Evolutionary conservation across 2,329 filamentous ascomycete species (phyloP), one percentile per base, ranked within the genome.

Genomic region (Podosphaera fusca): DNA sequence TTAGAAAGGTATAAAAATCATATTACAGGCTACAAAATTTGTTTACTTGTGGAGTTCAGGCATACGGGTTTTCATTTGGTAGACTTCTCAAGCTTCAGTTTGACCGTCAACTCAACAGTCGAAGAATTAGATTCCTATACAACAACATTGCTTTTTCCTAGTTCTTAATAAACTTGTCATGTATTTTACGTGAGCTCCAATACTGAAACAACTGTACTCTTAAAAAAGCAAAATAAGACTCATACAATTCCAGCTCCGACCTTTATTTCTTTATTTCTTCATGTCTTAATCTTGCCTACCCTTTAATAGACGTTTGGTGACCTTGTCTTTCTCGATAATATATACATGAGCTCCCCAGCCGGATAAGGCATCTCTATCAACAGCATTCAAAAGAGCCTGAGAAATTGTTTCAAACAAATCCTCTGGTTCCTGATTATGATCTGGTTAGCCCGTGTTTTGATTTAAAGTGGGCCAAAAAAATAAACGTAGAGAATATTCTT

Each of bases 251-350:
- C 21, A 21, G 21, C 21, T 21, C 21, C 21, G 21, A 21, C 21
- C 21, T 21, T 21, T 21, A 21, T 21, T 12, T 38, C 10, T 38
- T 38, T 10, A 38, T 38, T 42, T 42, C n/a, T 61, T 60, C 53
- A 49, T 40, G 54, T 40, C 42, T 69, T 87, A 89, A 71, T 96
- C 90, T 75, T 96, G 90, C 75, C 89, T 82, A 69, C 89, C 89
- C 81, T 96, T 96, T 71, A 98, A 76, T 81, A 98, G 81, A 70
- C 92, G 80, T 84, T 96, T 95, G 67, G 92, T 96, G 61, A 98
- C 87, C 85, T 96, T 96, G 75, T 95, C 89, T 80, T 98, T 98
- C 77, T 96, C 92, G 71, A 98, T 94, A 68, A 98, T 94, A 75
- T 96, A 98, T 65, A 98, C 92, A 69, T 98, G 88, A 45, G 92